Conservation (phyloP, 2,329 filamentous ascomycete species). For the Fusarium marasasianum region DNA sequence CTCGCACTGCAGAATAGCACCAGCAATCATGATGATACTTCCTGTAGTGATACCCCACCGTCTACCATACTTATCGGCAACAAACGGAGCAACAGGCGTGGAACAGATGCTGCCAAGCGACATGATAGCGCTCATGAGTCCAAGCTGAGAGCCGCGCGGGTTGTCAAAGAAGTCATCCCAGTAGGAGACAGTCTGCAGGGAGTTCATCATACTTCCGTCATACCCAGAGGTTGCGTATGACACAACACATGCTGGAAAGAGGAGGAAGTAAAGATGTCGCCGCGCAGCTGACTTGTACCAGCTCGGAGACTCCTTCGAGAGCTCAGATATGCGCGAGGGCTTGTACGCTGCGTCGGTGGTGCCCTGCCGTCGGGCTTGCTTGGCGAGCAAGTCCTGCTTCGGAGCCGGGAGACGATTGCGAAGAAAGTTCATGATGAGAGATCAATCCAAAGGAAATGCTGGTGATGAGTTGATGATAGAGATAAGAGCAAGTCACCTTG, state of each 20-base stretch:
- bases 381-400: constrained; percentile 4
- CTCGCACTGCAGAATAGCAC: constrained; percentile 46
- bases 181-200: constrained; percentile 53
- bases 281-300: constrained; percentile 47
- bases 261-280: constrained; percentile 45
- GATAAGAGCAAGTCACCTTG: neutral
- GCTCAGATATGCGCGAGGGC: constrained; percentile 43
- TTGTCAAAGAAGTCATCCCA: constrained; percentile 54
- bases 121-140: constrained; percentile 54
- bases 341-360: constrained; percentile 22
- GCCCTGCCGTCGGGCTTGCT: constrained; percentile 29
- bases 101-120: constrained; percentile 57
- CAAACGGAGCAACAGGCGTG: constrained; percentile 44
- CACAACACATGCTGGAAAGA: constrained; percentile 48
- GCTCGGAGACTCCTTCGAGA: constrained; percentile 36
- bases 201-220: constrained; percentile 61
- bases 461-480: fast-evolving
- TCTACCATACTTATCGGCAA: constrained; percentile 46
- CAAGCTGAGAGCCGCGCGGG: constrained; percentile 45
- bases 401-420: constrained; percentile 4
- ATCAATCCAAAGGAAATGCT: too few relatives aligned
- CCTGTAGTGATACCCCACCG: constrained; percentile 46
- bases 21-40: constrained; percentile 45
- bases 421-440: neutral
- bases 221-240: constrained; percentile 52